Evolutionary conservation across 2,329 filamentous ascomycete species (phyloP), one percentile per base, ranked within the genome.

Genomic region (Ambrosiella xylebori): DNA sequence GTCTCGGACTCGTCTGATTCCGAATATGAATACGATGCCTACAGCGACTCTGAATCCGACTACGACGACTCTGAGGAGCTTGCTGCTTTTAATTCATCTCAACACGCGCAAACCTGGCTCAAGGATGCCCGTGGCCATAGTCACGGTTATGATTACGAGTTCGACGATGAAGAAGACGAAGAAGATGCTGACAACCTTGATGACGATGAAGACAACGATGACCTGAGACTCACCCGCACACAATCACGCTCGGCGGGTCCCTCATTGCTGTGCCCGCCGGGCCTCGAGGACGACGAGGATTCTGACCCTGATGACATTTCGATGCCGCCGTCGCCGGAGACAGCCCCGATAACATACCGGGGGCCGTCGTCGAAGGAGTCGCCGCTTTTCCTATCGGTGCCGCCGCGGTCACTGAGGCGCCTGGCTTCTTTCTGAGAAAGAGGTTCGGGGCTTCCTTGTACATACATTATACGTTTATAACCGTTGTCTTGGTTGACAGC

Each of bases 291-390:
- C 69, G 75, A 80, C 62, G 85, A 88, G 66, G 77, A 74, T 39
- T 84, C 84, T 62, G 82, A 80, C 27, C 3, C 27, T 1, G 83
- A 81, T 59, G 85, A 88, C 82, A 49, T 86, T 64, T 72, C 76
- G 53, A 80, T 87, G 80, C 86, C 86, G 7, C 84, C 83, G 17
- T 86, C 84, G 61, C 84, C 84, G 41, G 78, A 80, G 49, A 27
- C 27, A 73, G 74, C 19, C 68, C 76, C 36, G 68, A 76, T 17
- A 17, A 58, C 1, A 13, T 56, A 62, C 51, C 54, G 56, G 5
- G 13, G 37, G 12, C 37, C 52, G 2, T 36, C 49, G n/a, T 36
- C 19, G n/a, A 54, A 60, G 36, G 51, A 54, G 50, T 15, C 52
- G 38, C 56, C 58, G 35, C 55, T 60, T 3, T 60, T 60, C 44